Evolutionary conservation across 2,329 filamentous ascomycete species (phyloP).

Genomic region (Peltaster fructicola): DNA sequence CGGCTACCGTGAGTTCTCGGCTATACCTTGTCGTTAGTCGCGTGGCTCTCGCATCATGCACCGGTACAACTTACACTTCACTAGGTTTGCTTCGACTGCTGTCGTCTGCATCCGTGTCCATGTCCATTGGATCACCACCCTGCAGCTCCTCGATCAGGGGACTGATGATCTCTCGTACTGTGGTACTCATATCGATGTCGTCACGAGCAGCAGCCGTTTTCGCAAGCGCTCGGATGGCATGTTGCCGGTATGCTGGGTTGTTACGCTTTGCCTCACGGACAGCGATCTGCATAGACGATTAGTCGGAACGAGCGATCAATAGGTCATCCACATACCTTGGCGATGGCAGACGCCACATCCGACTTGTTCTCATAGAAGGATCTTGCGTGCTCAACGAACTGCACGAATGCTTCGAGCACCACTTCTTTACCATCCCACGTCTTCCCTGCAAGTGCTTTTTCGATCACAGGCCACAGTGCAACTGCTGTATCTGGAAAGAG

Average conservation of each 20-base stretch:
- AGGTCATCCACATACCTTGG: constrained; percentile 46
- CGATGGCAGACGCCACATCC: constrained; percentile 45
- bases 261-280: constrained; percentile 81
- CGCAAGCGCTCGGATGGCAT: constrained; percentile 56
- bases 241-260: constrained; percentile 65
- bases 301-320: too few relatives aligned
- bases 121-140: constrained; percentile 49
- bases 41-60: too few relatives aligned
- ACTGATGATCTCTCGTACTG: constrained; percentile 46
- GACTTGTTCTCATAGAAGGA: constrained; percentile 38
- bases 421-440: constrained; percentile 86
- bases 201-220: constrained; percentile 49
- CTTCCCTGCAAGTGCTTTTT: constrained; percentile 69
- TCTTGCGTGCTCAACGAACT: constrained; percentile 51
- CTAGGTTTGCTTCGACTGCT: constrained; percentile 6
- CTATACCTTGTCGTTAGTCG: constrained; percentile 6
- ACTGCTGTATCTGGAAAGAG: constrained; percentile 28
- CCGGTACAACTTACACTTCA: constrained; percentile 10
- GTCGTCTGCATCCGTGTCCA: constrained; percentile 37
- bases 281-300: constrained; percentile 44
- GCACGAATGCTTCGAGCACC: constrained; percentile 60
- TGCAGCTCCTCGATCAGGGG: constrained; percentile 40
- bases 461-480: constrained; percentile 62
- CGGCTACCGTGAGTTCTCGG: constrained; percentile 11
- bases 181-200: constrained; percentile 52